A percentile compares a stretch with the other conserved stretches of the same genome.
phyloP scores from a whole-genome alignment of 179 eudicot genomes.

The Beta lomatogona region DNA sequence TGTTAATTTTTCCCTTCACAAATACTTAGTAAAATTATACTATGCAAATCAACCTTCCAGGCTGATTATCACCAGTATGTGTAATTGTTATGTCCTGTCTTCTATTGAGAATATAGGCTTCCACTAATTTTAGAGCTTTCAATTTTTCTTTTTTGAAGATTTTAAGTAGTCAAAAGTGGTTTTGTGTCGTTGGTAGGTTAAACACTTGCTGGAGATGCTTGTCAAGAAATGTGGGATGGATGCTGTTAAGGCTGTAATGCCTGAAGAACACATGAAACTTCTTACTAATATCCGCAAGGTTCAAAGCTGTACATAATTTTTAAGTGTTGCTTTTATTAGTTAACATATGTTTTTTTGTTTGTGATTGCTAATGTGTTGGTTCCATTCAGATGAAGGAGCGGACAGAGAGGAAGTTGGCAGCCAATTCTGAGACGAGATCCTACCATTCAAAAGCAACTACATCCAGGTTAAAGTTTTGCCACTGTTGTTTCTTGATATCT shows the following conservation, averaged over 20 bases:
- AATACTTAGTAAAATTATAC: too few relatives aligned
- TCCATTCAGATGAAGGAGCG: constrained; percentile 68
- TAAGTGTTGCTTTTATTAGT: background rate
- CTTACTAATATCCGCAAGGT: constrained; percentile 98
- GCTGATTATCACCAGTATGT: background rate
- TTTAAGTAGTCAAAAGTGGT: background rate
- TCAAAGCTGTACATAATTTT: background rate
- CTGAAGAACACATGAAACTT: constrained; percentile 94
- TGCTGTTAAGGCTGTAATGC: constrained; percentile 92
- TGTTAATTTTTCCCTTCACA: too few relatives aligned
- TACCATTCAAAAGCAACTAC: constrained; percentile 80
- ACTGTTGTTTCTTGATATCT: background rate
- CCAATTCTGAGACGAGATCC: constrained; percentile 63
- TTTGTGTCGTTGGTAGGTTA: constrained; percentile 52
- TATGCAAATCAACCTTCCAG: too few relatives aligned
- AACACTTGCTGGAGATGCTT: constrained; percentile 86
- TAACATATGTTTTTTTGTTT: background rate
- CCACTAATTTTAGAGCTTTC: background rate
- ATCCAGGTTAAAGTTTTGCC: constrained; percentile 50
- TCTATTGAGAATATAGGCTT: background rate
- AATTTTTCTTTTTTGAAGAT: background rate
- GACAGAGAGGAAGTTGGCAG: constrained; percentile 58
- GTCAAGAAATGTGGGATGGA: constrained; percentile 94
- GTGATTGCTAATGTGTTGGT: constrained; percentile 18
- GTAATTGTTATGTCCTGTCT: background rate